Percentiles rank a stretch among this genome's conserved stretches.
Evolutionary conservation across 1,284 basidiomycete genomes (phyloP).

Genomic region (Boletus holoroseus): DNA sequence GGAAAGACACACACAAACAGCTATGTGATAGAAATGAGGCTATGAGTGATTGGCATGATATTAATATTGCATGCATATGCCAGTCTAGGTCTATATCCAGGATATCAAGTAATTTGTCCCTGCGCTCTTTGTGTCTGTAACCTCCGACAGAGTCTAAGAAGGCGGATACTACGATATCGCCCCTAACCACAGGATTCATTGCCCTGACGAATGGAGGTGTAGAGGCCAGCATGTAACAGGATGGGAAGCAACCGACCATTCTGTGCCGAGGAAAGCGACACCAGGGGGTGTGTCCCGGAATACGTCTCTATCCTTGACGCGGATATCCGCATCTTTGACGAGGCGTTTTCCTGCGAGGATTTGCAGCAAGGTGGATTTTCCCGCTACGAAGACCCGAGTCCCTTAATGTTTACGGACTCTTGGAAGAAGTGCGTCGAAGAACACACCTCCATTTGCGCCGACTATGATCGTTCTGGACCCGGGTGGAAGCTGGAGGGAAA

Average conservation of each 20-base stretch:
- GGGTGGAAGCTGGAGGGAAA: conserved; percentile 61
- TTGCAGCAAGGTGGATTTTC: conserved; percentile 93
- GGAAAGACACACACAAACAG: too few species aligned
- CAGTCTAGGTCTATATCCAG: conserved; percentile 93
- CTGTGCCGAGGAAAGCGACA: conserved; percentile 88
- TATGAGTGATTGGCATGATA: too few species aligned
- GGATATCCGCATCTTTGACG: conserved; percentile 62
- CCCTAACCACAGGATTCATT: conserved; percentile 93
- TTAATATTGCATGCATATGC: conserved; percentile 90
- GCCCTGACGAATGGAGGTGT: conserved; percentile 52
- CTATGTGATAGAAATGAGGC: too few species aligned
- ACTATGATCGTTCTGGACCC: conserved; percentile 81
- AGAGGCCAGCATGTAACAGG: background rate
- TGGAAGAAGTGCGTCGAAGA: background rate
- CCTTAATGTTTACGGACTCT: background rate
- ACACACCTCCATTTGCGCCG: conserved; percentile 86
- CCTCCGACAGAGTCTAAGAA: conserved; percentile 96
- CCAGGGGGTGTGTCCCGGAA: conserved; percentile 71
- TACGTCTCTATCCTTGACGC: conserved; percentile 78
- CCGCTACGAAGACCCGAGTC: conserved; percentile 46
- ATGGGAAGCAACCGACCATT: conserved; percentile 55
- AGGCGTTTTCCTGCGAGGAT: conserved; percentile 92
- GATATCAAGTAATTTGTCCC: conserved; percentile 84
- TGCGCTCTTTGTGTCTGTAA: conserved; percentile 85
- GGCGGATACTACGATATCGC: conserved; percentile 82